Conservation (phyloP, 495 filamentous ascomycete species). For the Gamarada debralockiae region DNA sequence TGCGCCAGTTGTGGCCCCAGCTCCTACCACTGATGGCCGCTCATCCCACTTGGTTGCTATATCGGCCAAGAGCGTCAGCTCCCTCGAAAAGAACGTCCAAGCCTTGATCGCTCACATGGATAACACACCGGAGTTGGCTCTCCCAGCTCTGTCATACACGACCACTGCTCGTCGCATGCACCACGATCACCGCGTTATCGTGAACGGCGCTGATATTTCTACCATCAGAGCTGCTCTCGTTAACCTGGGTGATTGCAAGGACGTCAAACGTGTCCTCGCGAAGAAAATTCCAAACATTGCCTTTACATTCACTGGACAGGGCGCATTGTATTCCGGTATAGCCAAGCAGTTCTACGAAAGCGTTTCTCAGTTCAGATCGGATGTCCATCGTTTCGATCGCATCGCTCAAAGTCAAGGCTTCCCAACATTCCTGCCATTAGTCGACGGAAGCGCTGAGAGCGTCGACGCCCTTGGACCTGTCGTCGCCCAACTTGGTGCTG, state of each 20-base stretch:
- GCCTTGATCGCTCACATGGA: slow-evolving; percentile 30
- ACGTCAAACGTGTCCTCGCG: no score
- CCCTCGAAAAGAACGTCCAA: slow-evolving; percentile 47
- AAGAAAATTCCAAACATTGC: no score
- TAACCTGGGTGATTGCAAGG: neutral
- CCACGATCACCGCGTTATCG: slow-evolving; percentile 64
- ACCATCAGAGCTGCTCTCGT: neutral
- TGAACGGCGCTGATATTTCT: slow-evolving; percentile 34
- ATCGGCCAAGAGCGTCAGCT: slow-evolving; percentile 49
- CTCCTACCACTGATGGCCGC: slow-evolving; percentile 36
- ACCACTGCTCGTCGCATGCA: slow-evolving; percentile 79
- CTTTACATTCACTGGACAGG: slow-evolving; percentile 72
- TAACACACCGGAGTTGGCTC: slow-evolving; percentile 35
- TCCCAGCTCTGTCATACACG: slow-evolving; percentile 67
- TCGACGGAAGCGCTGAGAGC: slow-evolving; percentile 49
- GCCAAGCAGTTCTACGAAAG: slow-evolving; percentile 65
- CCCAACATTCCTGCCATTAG: slow-evolving; percentile 59
- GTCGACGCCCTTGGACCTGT: slow-evolving; percentile 55
- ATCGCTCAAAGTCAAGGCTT: slow-evolving; percentile 65
- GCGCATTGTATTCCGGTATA: slow-evolving; percentile 60
- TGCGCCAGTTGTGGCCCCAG: slow-evolving; percentile 25
- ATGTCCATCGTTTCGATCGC: slow-evolving; percentile 65
- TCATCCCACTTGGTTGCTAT: slow-evolving; percentile 49
- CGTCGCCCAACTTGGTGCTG: slow-evolving; percentile 70
- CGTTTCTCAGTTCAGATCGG: slow-evolving; percentile 59